Evolutionary conservation across 2,329 filamentous ascomycete genomes (phyloP).

Genomic region (Emmonsia crescens): DNA sequence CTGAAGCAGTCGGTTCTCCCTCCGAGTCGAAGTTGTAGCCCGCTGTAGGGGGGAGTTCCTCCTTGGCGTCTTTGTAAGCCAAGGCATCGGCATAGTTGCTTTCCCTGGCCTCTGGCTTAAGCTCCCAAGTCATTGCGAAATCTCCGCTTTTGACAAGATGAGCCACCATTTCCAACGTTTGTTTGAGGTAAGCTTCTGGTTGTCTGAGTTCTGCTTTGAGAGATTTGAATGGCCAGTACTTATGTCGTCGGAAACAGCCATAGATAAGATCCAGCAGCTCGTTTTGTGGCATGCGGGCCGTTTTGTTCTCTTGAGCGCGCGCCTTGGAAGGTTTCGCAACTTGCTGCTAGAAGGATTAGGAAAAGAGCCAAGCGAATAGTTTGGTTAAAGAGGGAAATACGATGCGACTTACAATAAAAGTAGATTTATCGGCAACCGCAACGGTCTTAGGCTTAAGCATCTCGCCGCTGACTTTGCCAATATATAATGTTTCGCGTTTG

Average conservation of each 20-base stretch:
- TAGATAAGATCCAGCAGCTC: constrained; percentile 80
- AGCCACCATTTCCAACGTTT: constrained; percentile 72
- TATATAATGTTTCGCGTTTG: constrained; percentile 45
- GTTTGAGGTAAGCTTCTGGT: constrained; percentile 85
- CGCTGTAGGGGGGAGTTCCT: constrained; percentile 39
- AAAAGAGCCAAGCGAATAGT: background rate
- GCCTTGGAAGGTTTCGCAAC: constrained; percentile 43
- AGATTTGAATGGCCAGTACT: constrained; percentile 89
- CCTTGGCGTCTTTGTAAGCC: constrained; percentile 39
- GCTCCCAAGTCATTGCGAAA: constrained; percentile 76
- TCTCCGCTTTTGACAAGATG: constrained; percentile 70
- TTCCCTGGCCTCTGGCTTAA: constrained; percentile 59
- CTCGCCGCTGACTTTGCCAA: constrained; percentile 33
- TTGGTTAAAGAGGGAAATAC: constrained; percentile 1
- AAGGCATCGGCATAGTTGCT: constrained; percentile 36
- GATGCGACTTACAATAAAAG: constrained; percentile 31
- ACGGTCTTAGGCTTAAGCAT: constrained; percentile 51
- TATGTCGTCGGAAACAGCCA: constrained; percentile 69
- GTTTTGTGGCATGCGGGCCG: constrained; percentile 78
- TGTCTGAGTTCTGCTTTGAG: constrained; percentile 69
- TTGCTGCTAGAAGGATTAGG: constrained; percentile 23
- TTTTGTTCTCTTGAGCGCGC: constrained; percentile 62
- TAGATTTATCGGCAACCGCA: constrained; percentile 32
- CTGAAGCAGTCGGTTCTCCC: constrained; percentile 34
- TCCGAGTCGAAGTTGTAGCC: constrained; percentile 42